Percentiles rank a stretch among this genome's conserved stretches.
Conservation (phyloP, 495 filamentous ascomycete species). For the Chaetomium fimeti region DNA sequence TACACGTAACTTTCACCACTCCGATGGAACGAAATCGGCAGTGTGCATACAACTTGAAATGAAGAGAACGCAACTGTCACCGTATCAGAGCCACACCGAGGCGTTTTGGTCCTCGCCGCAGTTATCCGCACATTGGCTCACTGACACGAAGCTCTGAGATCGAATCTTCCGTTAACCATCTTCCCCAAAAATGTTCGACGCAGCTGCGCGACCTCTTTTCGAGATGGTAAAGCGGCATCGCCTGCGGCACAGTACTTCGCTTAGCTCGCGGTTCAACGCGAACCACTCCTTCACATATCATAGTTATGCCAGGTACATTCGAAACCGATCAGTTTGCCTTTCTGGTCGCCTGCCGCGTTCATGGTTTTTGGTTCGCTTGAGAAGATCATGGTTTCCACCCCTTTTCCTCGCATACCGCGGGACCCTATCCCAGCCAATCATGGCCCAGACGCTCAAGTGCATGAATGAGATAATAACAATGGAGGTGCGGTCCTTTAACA, state of each 20-base stretch:
- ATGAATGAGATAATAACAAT: slow-evolving; percentile 8
- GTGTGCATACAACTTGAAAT: too few species aligned
- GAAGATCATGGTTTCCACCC: slow-evolving; percentile 17
- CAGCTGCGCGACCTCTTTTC: background rate
- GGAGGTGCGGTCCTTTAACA: background rate
- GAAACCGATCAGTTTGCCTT: too few species aligned
- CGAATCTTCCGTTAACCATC: background rate
- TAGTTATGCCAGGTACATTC: too few species aligned
- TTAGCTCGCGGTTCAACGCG: background rate
- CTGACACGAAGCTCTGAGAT: too few species aligned
- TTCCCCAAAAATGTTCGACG: background rate
- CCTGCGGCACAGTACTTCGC: background rate
- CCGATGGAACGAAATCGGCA: too few species aligned
- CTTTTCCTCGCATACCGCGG: slow-evolving; percentile 27
- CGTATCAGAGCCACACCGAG: background rate
- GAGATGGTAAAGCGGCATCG: background rate
- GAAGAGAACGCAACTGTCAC: background rate
- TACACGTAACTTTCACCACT: background rate
- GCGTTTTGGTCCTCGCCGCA: background rate
- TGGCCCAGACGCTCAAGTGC: background rate
- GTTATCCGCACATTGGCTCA: background rate
- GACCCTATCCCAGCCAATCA: slow-evolving; percentile 26
- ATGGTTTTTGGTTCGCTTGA: background rate
- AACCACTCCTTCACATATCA: background rate
- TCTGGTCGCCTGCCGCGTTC: too few species aligned